Evolutionary conservation across 768 basidiomycete species (phyloP), one percentile per base, ranked within the genome.

Genomic region (Leccinum longicurvipes): DNA sequence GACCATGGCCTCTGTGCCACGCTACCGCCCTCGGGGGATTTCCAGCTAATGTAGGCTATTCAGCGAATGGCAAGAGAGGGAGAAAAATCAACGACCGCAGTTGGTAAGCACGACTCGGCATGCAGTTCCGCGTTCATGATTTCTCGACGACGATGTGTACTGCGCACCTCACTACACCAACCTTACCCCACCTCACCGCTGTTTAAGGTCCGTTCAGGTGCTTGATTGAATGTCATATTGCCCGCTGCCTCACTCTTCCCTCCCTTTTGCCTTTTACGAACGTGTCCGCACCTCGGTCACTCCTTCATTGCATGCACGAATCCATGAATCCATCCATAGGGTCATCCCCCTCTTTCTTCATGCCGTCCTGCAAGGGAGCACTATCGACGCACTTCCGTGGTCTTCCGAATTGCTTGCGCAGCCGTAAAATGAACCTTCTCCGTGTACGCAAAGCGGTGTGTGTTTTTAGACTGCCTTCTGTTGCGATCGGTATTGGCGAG

Each of bases 161-260:
- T 7, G 53, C 53, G 56, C 48, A 55, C 57, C 47, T 57, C 56
- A 45, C 41, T 48, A 31, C 57, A 48, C 42, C 41, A 48, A 48
- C 31, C 42, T 46, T 58, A 52, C 54, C 24, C 53, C 55, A 56
- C 34, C 47, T 39, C 42, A 32, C 61, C 57, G 51, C 49, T 60
- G 53, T 53, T 60, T 68, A 66, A 71, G 60, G 60, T 70, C 69
- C 67, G 62, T 60, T 14, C 47, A 55, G 58, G 44, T 46, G 39
- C 17, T 60, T 61, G 60, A 59, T 56, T 50, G 58, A 25, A 49
- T 56, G 58, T 44, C 31, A 52, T 56, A 29, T 57, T 60, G 50
- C 51, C 56, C 59, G 51, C 58, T 60, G 62, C 68, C 67, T 68
- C 55, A 41, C 58, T 31, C 41, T 36, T 53, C 59, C 54, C 54